Conservation (phyloP, 140 eudicot species). For the Cichorium intybus region DNA sequence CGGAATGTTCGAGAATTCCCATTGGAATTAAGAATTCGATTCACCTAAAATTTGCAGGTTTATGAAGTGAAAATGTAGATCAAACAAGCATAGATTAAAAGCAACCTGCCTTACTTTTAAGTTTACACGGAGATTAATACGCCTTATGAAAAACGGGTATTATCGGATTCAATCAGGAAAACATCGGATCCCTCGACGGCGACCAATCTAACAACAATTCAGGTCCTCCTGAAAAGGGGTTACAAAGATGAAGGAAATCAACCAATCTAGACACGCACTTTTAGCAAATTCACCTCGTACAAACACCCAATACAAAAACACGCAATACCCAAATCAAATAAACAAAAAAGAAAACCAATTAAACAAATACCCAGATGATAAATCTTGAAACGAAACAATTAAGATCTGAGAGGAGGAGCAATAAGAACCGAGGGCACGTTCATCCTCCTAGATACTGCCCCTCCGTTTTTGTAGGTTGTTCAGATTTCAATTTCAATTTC, state of each 20-base stretch:
- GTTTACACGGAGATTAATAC: slow-evolving; percentile 23
- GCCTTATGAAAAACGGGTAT: slow-evolving; percentile 18
- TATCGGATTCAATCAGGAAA: slow-evolving; percentile 34
- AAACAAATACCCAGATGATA: too few relatives aligned
- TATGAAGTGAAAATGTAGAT: slow-evolving; percentile 29
- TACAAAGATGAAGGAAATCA: slow-evolving; percentile 10
- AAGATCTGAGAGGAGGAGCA: too few relatives aligned
- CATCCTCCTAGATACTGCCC: too few relatives aligned
- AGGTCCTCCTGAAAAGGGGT: slow-evolving; percentile 23
- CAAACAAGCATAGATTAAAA: slow-evolving; percentile 13
- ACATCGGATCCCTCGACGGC: slow-evolving; percentile 47
- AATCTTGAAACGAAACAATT: too few relatives aligned
- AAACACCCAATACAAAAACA: too few relatives aligned
- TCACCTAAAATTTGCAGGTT: slow-evolving; percentile 1
- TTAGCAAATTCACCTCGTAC: not conserved
- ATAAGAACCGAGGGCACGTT: too few relatives aligned
- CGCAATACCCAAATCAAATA: slow-evolving; percentile 15
- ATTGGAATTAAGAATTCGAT: slow-evolving; percentile 19
- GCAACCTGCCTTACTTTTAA: slow-evolving; percentile 31
- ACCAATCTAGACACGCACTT: slow-evolving; percentile 10
- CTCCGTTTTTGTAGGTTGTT: too few relatives aligned
- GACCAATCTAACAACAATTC: slow-evolving; percentile 29
- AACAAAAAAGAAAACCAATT: not conserved
- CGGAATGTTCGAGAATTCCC: not conserved
- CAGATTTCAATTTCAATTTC: slow-evolving; percentile 6